phyloP scores from a whole-genome alignment of 2,329 filamentous ascomycete genomes.

The Pseudonectria buxi region DNA sequence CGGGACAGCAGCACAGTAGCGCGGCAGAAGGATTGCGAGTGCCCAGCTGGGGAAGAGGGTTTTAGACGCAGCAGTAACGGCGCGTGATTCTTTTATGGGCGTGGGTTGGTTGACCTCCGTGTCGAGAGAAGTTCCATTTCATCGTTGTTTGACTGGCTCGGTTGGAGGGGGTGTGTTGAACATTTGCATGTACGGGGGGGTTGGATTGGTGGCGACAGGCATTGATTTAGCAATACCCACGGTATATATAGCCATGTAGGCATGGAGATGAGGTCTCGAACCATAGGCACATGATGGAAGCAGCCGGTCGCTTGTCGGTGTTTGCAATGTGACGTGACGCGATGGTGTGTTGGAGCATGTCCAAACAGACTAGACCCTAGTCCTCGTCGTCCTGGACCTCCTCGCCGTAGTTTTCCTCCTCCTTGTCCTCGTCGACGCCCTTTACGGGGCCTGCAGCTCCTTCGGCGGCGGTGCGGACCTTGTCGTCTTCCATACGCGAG shows the following conservation, averaged over 20 bases:
- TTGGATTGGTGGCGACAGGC: constrained; percentile 13
- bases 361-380: constrained; percentile 5
- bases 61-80: constrained; percentile 19
- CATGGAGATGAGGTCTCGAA: background rate
- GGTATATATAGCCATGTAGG: constrained; percentile 8
- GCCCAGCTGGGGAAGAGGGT: constrained; percentile 32
- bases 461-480: constrained; percentile 37
- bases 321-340: too few species aligned
- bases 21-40: constrained; percentile 25
- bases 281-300: too few species aligned
- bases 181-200: constrained; percentile 16
- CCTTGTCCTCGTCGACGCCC: constrained; percentile 46
- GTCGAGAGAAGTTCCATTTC: too few species aligned
- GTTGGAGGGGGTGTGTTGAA: constrained; percentile 1
- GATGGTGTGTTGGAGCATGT: too few species aligned
- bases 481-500: constrained; percentile 67
- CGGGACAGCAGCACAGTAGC: constrained; percentile 22
- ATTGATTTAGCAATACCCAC: constrained; percentile 23
- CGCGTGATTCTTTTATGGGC: constrained; percentile 6
- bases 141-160: too few species aligned
- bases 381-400: constrained; percentile 64
- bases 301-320: too few species aligned
- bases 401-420: constrained; percentile 80
- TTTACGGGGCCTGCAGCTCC: constrained; percentile 14
- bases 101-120: constrained; percentile 3